Conservation (phyloP, 495 filamentous ascomycete genomes). For the Penicillium bialowiezense region DNA sequence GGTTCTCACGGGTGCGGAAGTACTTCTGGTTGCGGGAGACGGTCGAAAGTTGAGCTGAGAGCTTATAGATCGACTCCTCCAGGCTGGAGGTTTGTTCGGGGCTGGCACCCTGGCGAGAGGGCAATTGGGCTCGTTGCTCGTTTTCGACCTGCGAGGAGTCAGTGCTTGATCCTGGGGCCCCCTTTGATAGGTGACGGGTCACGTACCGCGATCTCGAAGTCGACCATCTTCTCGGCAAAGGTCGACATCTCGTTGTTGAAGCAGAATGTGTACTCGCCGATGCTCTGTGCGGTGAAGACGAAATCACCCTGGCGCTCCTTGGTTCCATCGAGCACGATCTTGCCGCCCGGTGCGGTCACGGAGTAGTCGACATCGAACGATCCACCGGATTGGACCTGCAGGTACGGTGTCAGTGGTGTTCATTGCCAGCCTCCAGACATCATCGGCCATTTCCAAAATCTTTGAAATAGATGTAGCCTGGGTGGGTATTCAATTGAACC, state of each 20-base stretch:
- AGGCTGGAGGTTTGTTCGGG: constrained; percentile 89
- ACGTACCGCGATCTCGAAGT: constrained; percentile 95
- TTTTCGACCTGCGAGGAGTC: constrained; percentile 69
- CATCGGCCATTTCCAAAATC: too few species aligned
- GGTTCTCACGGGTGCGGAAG: constrained; percentile 97
- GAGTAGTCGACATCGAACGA: constrained; percentile 95
- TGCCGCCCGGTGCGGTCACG: constrained; percentile 79
- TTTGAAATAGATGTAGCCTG: background rate
- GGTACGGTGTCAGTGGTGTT: constrained; percentile 1
- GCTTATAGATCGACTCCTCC: constrained; percentile 94
- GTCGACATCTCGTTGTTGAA: constrained; percentile 99
- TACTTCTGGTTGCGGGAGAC: constrained; percentile 98
- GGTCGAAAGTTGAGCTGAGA: constrained; percentile 91
- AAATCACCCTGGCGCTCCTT: constrained; percentile 98
- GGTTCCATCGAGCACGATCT: constrained; percentile 77
- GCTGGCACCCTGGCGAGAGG: constrained; percentile 84
- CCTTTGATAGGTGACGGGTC: background rate
- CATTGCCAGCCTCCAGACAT: background rate
- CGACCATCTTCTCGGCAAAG: constrained; percentile 95
- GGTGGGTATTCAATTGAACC: constrained; percentile 27
- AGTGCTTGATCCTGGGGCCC: constrained; percentile 1
- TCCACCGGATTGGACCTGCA: constrained; percentile 89
- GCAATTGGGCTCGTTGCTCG: constrained; percentile 76
- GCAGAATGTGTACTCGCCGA: constrained; percentile 96
- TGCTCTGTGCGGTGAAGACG: constrained; percentile 90